Percentiles rank a stretch among this genome's conserved stretches.
Conservation (phyloP, 2,329 filamentous ascomycete species). For the Xylariaceae sp. region DNA sequence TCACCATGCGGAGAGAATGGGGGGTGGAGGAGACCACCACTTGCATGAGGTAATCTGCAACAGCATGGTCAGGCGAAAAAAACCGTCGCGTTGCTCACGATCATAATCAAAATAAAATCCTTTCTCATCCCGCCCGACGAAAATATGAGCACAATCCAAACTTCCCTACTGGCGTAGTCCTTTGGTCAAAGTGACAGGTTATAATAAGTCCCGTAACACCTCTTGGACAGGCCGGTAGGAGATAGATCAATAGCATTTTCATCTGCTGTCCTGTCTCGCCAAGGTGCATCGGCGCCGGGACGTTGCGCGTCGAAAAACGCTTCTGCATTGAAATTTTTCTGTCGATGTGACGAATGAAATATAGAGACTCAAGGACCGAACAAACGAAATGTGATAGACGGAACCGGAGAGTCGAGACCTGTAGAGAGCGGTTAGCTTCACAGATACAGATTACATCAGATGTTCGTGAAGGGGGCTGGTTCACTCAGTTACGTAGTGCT, state of each 20-base stretch:
- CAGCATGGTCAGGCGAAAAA: constrained; percentile 19
- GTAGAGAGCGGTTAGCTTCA: no score
- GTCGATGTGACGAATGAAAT: not conserved
- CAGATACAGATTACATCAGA: no score
- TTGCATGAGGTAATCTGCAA: constrained; percentile 31
- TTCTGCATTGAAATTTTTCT: not conserved
- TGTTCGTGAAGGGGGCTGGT: no score
- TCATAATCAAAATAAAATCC: no score
- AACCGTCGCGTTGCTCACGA: not conserved
- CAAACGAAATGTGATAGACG: not conserved
- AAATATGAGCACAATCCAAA: no score
- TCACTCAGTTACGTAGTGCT: no score
- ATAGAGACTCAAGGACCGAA: not conserved
- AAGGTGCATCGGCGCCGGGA: constrained; percentile 17
- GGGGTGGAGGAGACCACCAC: constrained; percentile 15
- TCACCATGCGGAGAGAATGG: constrained; percentile 24
- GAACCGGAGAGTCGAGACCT: no score
- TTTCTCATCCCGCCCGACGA: no score
- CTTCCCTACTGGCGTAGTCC: no score
- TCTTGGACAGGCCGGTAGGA: not conserved
- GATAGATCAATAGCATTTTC: constrained; percentile 7
- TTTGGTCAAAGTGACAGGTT: not conserved
- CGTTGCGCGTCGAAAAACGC: constrained; percentile 18
- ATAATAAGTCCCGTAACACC: not conserved
- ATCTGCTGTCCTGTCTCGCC: constrained; percentile 11